Conservation (phyloP, 805 yeast species). For the Candida ponderosae region DNA sequence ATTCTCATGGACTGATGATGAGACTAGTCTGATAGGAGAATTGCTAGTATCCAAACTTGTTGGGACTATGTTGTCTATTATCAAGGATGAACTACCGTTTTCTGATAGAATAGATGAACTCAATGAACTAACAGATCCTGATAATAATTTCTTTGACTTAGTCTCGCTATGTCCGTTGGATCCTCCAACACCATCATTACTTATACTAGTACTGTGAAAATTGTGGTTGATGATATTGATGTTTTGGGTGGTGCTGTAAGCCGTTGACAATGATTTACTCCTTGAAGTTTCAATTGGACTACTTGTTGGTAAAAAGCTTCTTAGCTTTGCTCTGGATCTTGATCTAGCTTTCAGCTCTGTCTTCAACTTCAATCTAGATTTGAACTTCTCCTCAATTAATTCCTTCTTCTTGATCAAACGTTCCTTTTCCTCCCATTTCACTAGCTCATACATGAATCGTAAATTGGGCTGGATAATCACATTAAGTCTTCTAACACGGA, state of each 20-base stretch:
- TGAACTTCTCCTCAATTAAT: background rate
- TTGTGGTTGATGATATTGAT: too few relatives aligned
- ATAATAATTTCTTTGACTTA: too few relatives aligned
- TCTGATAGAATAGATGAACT: background rate
- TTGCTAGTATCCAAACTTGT: background rate
- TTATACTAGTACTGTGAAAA: too few relatives aligned
- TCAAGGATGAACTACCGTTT: background rate
- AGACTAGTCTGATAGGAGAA: background rate
- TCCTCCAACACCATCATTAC: too few relatives aligned
- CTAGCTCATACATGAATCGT: constrained; percentile 83
- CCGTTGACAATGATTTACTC: too few relatives aligned
- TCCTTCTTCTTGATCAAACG: constrained; percentile 5
- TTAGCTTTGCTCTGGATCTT: background rate
- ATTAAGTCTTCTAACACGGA: constrained; percentile 83
- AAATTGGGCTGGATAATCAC: constrained; percentile 92
- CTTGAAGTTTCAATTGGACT: background rate
- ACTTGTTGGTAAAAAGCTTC: background rate
- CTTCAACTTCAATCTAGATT: too few relatives aligned
- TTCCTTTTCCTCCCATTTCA: constrained; percentile 46
- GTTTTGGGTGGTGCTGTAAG: too few relatives aligned
- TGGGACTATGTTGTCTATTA: background rate
- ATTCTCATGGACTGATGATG: background rate
- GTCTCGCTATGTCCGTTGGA: too few relatives aligned
- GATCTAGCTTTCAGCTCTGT: too few relatives aligned
- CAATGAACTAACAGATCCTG: background rate